Conservation (phyloP, 306 rosid genomes). For the Prunus salicina region DNA sequence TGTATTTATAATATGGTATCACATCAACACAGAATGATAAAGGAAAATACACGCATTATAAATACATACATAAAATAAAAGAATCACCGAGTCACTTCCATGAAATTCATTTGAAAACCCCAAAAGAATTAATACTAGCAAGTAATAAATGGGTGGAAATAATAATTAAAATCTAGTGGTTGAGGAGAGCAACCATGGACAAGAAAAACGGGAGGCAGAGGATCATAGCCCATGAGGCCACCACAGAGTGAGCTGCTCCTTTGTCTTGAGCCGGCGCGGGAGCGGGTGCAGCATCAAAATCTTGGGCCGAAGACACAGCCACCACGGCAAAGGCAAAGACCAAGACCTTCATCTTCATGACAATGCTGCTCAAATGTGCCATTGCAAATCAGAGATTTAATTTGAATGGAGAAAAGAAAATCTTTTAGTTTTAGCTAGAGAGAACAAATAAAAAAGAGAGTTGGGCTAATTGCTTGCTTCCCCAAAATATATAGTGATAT, state of each 20-base stretch:
- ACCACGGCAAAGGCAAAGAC: constrained; percentile 4
- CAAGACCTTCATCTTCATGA: constrained; percentile 18
- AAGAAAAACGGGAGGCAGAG: constrained; percentile 29
- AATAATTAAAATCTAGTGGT: constrained; percentile 16
- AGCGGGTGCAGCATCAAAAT: constrained; percentile 14
- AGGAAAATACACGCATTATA: not conserved
- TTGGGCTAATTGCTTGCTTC: no score
- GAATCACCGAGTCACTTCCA: not conserved
- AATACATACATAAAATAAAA: not conserved
- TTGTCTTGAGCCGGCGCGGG: constrained; percentile 21
- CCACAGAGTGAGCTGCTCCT: constrained; percentile 29
- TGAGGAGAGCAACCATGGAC: constrained; percentile 28
- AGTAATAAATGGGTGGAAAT: not conserved
- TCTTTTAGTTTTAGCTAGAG: no score
- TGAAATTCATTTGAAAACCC: not conserved
- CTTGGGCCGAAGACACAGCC: constrained; percentile 29
- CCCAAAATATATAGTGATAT: no score
- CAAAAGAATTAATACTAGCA: not conserved
- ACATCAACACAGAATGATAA: not conserved
- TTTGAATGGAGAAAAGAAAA: not conserved
- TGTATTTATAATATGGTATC: not conserved
- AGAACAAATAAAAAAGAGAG: no score
- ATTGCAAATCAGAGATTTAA: not conserved
- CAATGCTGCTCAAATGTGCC: constrained; percentile 17
- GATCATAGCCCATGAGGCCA: constrained; percentile 31